phyloP scores from a whole-genome alignment of 805 yeast genomes.

The Millerozyma acaciae region DNA sequence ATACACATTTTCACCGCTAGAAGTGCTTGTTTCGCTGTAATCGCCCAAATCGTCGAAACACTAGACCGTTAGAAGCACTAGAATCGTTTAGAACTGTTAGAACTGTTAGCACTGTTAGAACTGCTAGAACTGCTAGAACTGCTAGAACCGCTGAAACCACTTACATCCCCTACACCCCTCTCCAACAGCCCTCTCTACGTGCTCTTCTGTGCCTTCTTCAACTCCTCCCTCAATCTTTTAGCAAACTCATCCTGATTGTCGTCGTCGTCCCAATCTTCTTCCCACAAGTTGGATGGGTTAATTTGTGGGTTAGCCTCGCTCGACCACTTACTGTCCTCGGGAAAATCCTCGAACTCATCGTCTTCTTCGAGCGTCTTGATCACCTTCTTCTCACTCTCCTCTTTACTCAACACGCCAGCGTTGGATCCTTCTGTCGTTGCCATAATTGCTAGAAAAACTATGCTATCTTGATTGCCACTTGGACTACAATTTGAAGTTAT shows the following conservation, averaged over 20 bases:
- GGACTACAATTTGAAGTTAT: background rate
- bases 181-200: conserved; percentile 1
- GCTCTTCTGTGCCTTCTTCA: conserved; percentile 23
- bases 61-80: too few relatives aligned
- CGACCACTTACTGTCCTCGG: conserved; percentile 77
- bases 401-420: too few relatives aligned
- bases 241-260: conserved; percentile 90
- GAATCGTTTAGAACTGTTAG: too few relatives aligned
- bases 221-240: conserved; percentile 55
- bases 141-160: too few relatives aligned
- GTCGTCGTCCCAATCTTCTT: conserved; percentile 96
- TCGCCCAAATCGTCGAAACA: too few relatives aligned
- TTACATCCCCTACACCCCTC: background rate
- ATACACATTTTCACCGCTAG: conserved; percentile 2
- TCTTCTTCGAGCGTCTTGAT: conserved; percentile 87
- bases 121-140: too few relatives aligned
- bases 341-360: conserved; percentile 96
- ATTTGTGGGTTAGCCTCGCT: conserved; percentile 48
- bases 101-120: too few relatives aligned
- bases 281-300: conserved; percentile 74
- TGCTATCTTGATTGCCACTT: background rate
- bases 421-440: too few relatives aligned
- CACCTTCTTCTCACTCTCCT: conserved; percentile 31
- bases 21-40: background rate
- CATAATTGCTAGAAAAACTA: too few relatives aligned